Evolutionary conservation across 2,329 filamentous ascomycete species (phyloP), one percentile per base, ranked within the genome.

Genomic region (Fusarium lateritium): DNA sequence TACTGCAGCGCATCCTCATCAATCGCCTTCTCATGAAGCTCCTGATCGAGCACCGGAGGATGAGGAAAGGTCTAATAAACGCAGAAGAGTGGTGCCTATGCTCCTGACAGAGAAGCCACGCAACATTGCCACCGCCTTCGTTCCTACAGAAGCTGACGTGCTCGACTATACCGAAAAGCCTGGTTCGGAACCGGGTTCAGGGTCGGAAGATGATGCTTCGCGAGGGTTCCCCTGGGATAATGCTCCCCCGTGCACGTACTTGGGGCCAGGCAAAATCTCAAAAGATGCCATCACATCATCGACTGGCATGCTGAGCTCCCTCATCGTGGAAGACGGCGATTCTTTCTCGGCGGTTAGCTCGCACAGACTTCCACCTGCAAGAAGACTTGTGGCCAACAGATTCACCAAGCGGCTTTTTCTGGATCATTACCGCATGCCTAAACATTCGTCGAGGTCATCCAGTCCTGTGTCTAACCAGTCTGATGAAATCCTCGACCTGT

Each of bases 341-440:
- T 56, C 58, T 6, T 81, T 84, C 56, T 62, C 64, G 19, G 75
- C 70, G 31, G 39, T 70, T 5, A 51, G 64, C 14, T 71, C 67
- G 22, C 74, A 73, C 14, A 55, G 58, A 3, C 71, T 84, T 2
- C 81, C 83, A 3, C 75, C 76, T 7, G 86, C 84, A 0, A 82
- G 80, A 33, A 80, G 83, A 42, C 70, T 81, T 3, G 85, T 83
- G 54, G 81, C 84, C 4, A 72, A 83, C 55, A 76, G 70, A 7
- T 71, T 76, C 1, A 79, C 87, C 67, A 83, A 78, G 63, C 77
- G 76, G 26, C 77, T 83, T 28, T 72, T 88, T 8, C 36, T 56
- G 1, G 73, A 65, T n/a, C 79, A 78, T 34, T 67, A 69, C 40
- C 65, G 55, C 26, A 47, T 60, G 39, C 62, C 70, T 17, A 31